phyloP scores from a whole-genome alignment of 2,329 filamentous ascomycete genomes.

The Plectosphaerella sp. region DNA sequence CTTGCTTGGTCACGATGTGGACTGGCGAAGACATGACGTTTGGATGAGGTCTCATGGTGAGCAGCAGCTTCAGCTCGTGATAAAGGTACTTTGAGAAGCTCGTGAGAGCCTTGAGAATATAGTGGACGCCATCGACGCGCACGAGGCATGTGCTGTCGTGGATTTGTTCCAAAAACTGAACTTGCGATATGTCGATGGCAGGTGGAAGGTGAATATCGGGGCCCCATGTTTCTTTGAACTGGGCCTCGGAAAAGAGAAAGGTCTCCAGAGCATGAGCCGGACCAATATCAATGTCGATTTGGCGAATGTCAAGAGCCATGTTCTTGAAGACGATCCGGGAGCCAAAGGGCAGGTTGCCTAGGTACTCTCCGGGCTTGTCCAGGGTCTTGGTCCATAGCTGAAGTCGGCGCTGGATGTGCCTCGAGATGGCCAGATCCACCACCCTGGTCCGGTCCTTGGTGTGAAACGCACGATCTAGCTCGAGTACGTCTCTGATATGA shows the following conservation, averaged over 20 bases:
- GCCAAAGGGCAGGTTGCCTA: slow-evolving; percentile 49
- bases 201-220: slow-evolving; percentile 34
- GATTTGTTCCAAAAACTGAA: slow-evolving; percentile 48
- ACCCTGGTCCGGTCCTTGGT: slow-evolving; percentile 46
- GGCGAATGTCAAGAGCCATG: slow-evolving; percentile 40
- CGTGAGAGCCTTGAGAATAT: slow-evolving; percentile 55
- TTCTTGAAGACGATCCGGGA: slow-evolving; percentile 51
- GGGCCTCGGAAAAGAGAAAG: slow-evolving; percentile 40
- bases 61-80: slow-evolving; percentile 53
- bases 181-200: slow-evolving; percentile 41
- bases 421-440: slow-evolving; percentile 44
- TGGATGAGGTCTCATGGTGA: slow-evolving; percentile 45
- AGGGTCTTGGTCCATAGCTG: slow-evolving; percentile 42
- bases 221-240: slow-evolving; percentile 40
- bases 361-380: slow-evolving; percentile 22
- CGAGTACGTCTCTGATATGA: slow-evolving; percentile 39
- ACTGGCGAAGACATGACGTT: slow-evolving; percentile 48
- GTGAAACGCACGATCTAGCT: slow-evolving; percentile 49
- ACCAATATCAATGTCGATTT: slow-evolving; percentile 41
- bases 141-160: slow-evolving; percentile 58
- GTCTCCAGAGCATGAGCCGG: slow-evolving; percentile 49
- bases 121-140: slow-evolving; percentile 31
- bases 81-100: slow-evolving; percentile 57
- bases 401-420: slow-evolving; percentile 49
- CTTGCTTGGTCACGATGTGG: slow-evolving; percentile 51